A percentile compares a stretch with the other conserved stretches of the same genome.
Evolutionary conservation across 2,329 filamentous ascomycete genomes (phyloP).

Genomic region (Exophiala sideris): DNA sequence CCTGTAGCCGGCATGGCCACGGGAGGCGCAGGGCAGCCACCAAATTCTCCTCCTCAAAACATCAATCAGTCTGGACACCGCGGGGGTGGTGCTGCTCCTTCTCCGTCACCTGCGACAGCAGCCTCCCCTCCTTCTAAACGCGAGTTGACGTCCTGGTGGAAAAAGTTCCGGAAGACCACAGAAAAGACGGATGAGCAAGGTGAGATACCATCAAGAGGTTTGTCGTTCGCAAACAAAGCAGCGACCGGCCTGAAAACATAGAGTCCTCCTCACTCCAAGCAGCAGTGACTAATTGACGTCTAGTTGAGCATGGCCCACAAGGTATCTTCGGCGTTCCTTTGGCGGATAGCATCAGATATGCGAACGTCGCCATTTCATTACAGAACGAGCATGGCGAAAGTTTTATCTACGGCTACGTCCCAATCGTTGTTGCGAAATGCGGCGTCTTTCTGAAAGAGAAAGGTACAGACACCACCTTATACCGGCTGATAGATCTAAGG

Average conservation of each 20-base stretch:
- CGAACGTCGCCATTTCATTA: conserved; percentile 95
- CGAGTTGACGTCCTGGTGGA: conserved; percentile 96
- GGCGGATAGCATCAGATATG: conserved; percentile 91
- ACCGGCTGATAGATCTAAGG: conserved; percentile 23
- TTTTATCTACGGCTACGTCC: conserved; percentile 98
- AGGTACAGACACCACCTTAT: conserved; percentile 56
- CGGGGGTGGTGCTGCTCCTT: conserved; percentile 29
- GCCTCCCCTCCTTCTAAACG: conserved; percentile 77
- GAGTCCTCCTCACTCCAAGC: not conserved
- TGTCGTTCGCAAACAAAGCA: not conserved
- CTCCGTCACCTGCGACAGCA: conserved; percentile 47
- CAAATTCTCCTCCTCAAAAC: conserved; percentile 12
- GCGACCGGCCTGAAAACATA: not conserved
- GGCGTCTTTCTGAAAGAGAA: conserved; percentile 97
- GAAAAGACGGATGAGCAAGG: conserved; percentile 64
- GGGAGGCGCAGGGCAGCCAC: conserved; percentile 18
- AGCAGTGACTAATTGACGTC: conserved; percentile 11
- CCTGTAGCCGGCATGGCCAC: conserved; percentile 25
- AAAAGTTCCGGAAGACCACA: conserved; percentile 75
- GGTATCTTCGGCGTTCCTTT: conserved; percentile 95
- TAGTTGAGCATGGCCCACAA: conserved; percentile 19
- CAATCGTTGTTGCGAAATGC: conserved; percentile 97
- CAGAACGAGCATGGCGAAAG: conserved; percentile 89
- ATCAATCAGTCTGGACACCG: conserved; percentile 20
- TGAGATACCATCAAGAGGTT: conserved; percentile 34